phyloP scores from a whole-genome alignment of 768 basidiomycete species.

The Pulveroboletus sp. region DNA sequence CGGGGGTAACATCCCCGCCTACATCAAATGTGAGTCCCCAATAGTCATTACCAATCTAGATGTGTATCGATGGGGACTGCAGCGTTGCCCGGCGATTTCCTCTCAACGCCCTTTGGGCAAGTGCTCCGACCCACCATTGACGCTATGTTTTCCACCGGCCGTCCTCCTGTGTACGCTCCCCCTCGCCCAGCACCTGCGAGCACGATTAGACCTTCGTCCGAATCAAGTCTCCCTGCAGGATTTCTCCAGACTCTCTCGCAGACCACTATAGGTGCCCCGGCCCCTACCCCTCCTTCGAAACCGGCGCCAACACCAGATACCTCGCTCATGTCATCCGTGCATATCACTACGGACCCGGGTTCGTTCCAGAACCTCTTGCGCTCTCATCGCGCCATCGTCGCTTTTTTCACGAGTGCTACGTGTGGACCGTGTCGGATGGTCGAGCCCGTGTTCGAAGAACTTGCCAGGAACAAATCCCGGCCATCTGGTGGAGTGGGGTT shows the following conservation, averaged over 20 bases:
- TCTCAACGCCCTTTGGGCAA: constrained; percentile 85
- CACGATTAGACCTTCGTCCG: constrained; percentile 28
- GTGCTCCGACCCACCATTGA: constrained; percentile 89
- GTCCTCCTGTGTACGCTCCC: constrained; percentile 31
- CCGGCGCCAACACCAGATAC: constrained; percentile 37
- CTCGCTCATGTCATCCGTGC: constrained; percentile 56
- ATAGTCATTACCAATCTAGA: background rate
- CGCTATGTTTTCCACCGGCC: constrained; percentile 69
- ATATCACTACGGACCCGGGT: constrained; percentile 68
- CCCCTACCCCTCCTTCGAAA: constrained; percentile 18
- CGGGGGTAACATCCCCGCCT: constrained; percentile 73
- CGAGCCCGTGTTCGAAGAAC: constrained; percentile 75
- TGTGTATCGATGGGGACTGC: background rate
- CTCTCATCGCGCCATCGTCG: constrained; percentile 68
- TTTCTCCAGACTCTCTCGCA: constrained; percentile 56
- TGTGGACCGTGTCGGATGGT: constrained; percentile 83
- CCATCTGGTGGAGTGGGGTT: constrained; percentile 58
- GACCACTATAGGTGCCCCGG: constrained; percentile 34
- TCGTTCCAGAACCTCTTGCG: constrained; percentile 65
- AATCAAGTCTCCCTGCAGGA: constrained; percentile 49
- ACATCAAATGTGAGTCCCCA: constrained; percentile 61
- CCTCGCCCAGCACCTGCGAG: constrained; percentile 23
- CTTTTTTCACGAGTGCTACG: constrained; percentile 73
- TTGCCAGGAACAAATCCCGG: constrained; percentile 61
- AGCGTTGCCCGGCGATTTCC: constrained; percentile 81